phyloP scores from a whole-genome alignment of 345 rosid genomes.

The Euclidium syriacum region DNA sequence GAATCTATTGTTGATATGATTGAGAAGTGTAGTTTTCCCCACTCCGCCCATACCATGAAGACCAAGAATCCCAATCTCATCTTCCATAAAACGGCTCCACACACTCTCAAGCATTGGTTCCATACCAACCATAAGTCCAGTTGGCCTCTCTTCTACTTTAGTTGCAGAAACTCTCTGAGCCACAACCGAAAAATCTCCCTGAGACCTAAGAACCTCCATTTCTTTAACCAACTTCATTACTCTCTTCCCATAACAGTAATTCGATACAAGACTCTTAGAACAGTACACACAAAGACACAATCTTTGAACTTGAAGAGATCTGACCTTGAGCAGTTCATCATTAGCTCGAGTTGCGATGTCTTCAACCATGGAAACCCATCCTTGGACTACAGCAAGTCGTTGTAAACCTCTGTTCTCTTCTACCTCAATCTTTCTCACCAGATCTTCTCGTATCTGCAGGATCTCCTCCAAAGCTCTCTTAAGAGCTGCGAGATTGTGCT shows the following conservation, averaged over 20 bases:
- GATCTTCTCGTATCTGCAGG: too few species aligned
- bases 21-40: constrained; percentile 24
- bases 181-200: neutral
- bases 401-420: too few species aligned
- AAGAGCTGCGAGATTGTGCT: too few species aligned
- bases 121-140: neutral
- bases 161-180: neutral
- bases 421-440: too few species aligned
- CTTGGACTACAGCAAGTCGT: too few species aligned
- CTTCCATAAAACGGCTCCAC: neutral
- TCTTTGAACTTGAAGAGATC: neutral
- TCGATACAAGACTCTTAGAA: neutral
- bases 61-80: neutral
- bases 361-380: neutral
- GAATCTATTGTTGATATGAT: neutral
- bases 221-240: neutral
- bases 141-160: too few species aligned
- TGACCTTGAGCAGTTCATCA: neutral
- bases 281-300: neutral
- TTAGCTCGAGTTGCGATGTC: neutral
- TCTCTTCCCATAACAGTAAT: neutral
- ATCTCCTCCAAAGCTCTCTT: too few species aligned
- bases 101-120: neutral
- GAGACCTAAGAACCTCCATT: neutral
- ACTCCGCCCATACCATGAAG: constrained; percentile 14